Base-by-base conservation (phyloP, 2,329 filamentous ascomycete species). In the Xylariaceae sp. region DNA sequence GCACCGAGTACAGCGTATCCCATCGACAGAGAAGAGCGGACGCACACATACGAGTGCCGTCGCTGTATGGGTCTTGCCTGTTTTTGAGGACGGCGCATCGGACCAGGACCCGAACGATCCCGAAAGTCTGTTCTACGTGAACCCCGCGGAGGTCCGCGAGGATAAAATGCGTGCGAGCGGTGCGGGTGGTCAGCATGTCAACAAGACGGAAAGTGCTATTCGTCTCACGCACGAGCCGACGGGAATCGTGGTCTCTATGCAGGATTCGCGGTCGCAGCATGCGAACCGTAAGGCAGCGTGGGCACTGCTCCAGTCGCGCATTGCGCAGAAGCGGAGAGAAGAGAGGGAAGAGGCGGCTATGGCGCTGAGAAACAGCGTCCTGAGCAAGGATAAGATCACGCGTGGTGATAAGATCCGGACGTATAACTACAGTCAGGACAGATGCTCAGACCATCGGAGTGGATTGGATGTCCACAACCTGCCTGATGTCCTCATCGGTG, bases 131-230 rank as follows among this genome's bases (percentile, higher is more conserved):
- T 97, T 96, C 76, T 96, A 92, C 76, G 82, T 99, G 61, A 85
- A 95, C 70, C 85, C 89, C 4, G 82, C 86, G 62, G 93, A 99
- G 60, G 91, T 99, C 23, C 82, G 82, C 55, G 80, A 85, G 17
- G 94, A 99, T 72, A 90, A 92, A 62, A 96, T 97, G 92, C 84
- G 92, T 13, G 92, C 94, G 0, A 81, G 90, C 51, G 94, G 94
- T 61, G 93, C 94, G 0, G 94, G 94, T 37, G 94, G 94, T 0
- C 94, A 99, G 77, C 94, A 99, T 75, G 94, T 99, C 72, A 99
- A 99, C 77, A 97, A 93, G 73, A 99, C 94, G 0, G 94, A 99
- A 77, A 96, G 91, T 35, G 94, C 94, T 2, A 90, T 99, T 62
- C 88, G 94, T 8, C 80, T 99, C 68, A 97, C 92, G 1, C 94